Evolutionary conservation across 768 basidiomycete genomes (phyloP), one percentile per base, ranked within the genome.

Genomic region (Gelatoporia subvermispora): DNA sequence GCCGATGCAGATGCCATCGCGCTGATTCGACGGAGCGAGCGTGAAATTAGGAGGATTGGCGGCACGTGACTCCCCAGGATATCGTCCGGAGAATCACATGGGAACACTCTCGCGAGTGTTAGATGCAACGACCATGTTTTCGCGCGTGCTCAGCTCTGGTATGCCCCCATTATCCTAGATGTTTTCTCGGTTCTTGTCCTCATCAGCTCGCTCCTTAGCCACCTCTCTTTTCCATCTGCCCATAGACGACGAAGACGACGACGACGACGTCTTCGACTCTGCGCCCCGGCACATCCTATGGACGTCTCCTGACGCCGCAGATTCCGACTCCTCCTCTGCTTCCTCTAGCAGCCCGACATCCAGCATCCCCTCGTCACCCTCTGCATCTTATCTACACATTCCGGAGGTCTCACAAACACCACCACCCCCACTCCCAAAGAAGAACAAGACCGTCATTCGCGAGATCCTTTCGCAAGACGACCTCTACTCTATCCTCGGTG

Each of bases 401-500:
- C 34, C 25, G 31, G 41, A 43, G 34, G 47, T 31, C 28, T 13
- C 28, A 13, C n/a, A n/a, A n/a, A n/a, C n/a, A 42, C 52, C 43
- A 41, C 43, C 43, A 20, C 23, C 31, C 37, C 49, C 45, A n/a
- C 45, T 45, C 16, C 47, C 55, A 44, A 56, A 46, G 48, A 58
- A 45, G 46, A 58, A 52, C 51, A 48, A 56, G 47, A 59, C 57
- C 8, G 69, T 74, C 11, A 74, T 85, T 17, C 63, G 72, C 8
- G 70, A 77, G 8, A 76, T 91, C 20, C 72, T 88, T 21, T 64
- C 72, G 20, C 74, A 73, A 54, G 76, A 85, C 47, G 79, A 88
- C 64, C 74, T 91, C 34, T 91, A 92, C 63, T 67, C 72, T 21
- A 81, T 92, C 24, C 76, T 93, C 8, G 90, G 88, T 4, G 65